Evolutionary conservation across 306 rosid genomes (phyloP).

Genomic region (Rosa rugosa): DNA sequence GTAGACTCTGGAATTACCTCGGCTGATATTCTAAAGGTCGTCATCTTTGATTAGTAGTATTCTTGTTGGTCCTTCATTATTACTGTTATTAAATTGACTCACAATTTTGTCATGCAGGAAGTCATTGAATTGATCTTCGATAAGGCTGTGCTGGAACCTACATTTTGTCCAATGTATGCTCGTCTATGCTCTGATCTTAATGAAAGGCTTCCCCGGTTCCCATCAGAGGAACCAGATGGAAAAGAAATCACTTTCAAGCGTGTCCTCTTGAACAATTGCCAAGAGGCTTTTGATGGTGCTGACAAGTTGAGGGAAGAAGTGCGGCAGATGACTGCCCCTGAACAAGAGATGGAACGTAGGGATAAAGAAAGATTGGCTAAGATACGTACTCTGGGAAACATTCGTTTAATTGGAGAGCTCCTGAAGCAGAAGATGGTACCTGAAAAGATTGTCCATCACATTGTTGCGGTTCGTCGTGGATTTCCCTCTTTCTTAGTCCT

Average conservation of each 20-base stretch:
- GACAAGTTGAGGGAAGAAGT: slow-evolving; percentile 77
- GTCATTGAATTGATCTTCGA: slow-evolving; percentile 89
- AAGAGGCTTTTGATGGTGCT: slow-evolving; percentile 98
- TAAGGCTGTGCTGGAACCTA: slow-evolving; percentile 96
- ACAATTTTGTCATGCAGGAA: slow-evolving; percentile 54
- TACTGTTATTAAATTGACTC: slow-evolving; percentile 21
- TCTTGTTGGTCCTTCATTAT: slow-evolving; percentile 12
- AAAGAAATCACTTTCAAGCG: slow-evolving; percentile 86
- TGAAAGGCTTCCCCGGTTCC: slow-evolving; percentile 82
- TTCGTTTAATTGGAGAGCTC: slow-evolving; percentile 96
- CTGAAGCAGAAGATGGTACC: slow-evolving; percentile 99
- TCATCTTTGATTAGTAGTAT: not conserved
- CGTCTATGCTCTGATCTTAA: slow-evolving; percentile 80
- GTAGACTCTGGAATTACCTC: slow-evolving; percentile 90
- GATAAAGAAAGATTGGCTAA: slow-evolving; percentile 83
- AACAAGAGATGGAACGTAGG: slow-evolving; percentile 78
- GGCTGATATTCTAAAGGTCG: slow-evolving; percentile 88
- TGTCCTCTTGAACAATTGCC: slow-evolving; percentile 82
- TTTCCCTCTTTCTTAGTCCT: slow-evolving; percentile 11
- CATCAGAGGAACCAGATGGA: slow-evolving; percentile 88
- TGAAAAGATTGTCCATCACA: slow-evolving; percentile 94
- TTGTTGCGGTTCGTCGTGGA: slow-evolving; percentile 66
- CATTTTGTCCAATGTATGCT: slow-evolving; percentile 99
- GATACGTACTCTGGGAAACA: slow-evolving; percentile 93
- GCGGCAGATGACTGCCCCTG: slow-evolving; percentile 83